Conservation (phyloP, 2,329 filamentous ascomycete genomes). For the Botrytis galanthina region DNA sequence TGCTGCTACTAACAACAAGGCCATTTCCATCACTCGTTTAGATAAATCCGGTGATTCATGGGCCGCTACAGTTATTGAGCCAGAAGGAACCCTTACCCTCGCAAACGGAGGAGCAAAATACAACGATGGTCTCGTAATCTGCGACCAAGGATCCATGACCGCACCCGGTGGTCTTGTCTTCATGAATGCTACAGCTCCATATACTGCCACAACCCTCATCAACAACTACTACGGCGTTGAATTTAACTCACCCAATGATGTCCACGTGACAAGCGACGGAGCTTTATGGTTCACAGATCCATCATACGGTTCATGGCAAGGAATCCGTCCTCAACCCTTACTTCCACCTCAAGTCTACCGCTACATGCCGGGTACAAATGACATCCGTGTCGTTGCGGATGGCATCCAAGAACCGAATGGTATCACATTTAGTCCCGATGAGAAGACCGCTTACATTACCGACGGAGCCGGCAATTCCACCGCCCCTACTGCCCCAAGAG, state of each 20-base stretch:
- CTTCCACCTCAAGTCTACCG: conserved; percentile 59
- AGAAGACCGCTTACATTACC: conserved; percentile 51
- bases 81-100: conserved; percentile 18
- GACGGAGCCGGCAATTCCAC: conserved; percentile 45
- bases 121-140: conserved; percentile 26
- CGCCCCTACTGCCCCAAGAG: conserved; percentile 41
- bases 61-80: conserved; percentile 19
- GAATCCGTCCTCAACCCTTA: conserved; percentile 53
- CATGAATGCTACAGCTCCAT: conserved; percentile 25
- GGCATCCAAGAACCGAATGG: conserved; percentile 56
- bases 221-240: conserved; percentile 58
- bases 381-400: conserved; percentile 55
- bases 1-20: conserved; percentile 23
- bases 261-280: conserved; percentile 50
- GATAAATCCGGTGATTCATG: conserved; percentile 48
- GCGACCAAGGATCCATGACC: conserved; percentile 27
- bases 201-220: conserved; percentile 44
- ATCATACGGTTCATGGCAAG: conserved; percentile 56
- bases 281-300: conserved; percentile 63
- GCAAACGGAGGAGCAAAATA: conserved; percentile 27
- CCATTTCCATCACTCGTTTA: conserved; percentile 21
- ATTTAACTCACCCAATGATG: conserved; percentile 60
- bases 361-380: conserved; percentile 49
- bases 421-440: conserved; percentile 55
- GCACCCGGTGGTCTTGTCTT: conserved; percentile 23